Evolutionary conservation across 73 alveolate species (phyloP), one percentile per base, ranked within the genome.

Genomic region (Paramecium tetraurelia): DNA sequence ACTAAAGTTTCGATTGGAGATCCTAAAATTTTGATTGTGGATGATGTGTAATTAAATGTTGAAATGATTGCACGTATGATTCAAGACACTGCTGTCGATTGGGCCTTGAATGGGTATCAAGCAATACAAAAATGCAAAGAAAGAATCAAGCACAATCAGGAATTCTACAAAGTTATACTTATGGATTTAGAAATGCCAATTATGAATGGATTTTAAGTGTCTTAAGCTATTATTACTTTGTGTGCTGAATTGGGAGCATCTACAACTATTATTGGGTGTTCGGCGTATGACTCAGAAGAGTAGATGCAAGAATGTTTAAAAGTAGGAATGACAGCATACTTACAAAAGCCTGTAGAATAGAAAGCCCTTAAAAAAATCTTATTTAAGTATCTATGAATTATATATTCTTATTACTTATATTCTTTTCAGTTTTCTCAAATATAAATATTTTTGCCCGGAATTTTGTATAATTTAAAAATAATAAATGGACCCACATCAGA

Each of bases 121-220:
- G 69, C 69, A 18, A 53, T 53, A 53, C 14, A 53, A 22, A 53
- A 53, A 53, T 53, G 69, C 7, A 53, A 53, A 18, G 69, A 53
- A 7, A 53, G 69, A 53, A 53, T 53, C 11, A 18, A 53, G 21
- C 11, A 53, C 1, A 53, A 53, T 53, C 9, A 53, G 9, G 69
- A 53, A 53, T 53, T 53, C 33, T 53, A 53, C 18, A 53, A 53
- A 8, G 27, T 53, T 11, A 75, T 75, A 14, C 33, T 75, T 5
- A 75, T 75, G 87, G 87, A 75, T 75, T 31, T 75, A 14, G 87
- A 75, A 75, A 75, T 75, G 87, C 87, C 87, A 1, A 36, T 21
- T 9, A 75, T 75, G 87, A 75, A 75, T 75, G 87, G 87, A 36
- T 75, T 33, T 75, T 36, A 75, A 36, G 87, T 44, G 1, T 35